phyloP scores from a whole-genome alignment of 2,329 filamentous ascomycete genomes.

The Cercospora sp. region DNA sequence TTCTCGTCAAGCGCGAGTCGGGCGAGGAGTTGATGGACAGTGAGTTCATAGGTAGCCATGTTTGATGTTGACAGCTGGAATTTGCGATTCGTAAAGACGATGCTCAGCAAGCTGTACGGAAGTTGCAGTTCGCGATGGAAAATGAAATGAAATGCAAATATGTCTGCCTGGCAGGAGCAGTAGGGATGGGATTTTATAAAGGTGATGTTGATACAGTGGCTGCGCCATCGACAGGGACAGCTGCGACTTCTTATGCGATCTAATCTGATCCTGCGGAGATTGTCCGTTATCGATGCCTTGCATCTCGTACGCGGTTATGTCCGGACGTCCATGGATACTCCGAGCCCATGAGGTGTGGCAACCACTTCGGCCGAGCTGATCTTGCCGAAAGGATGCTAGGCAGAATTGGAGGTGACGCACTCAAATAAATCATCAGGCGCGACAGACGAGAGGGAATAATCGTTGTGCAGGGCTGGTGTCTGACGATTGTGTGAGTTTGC shows the following conservation, averaged over 20 bases:
- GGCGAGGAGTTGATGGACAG: constrained; percentile 26
- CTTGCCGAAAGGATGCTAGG: not conserved
- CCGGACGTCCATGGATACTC: constrained; percentile 10
- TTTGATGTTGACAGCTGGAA: not conserved
- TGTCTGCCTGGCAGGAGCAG: not conserved
- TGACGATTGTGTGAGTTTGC: not conserved
- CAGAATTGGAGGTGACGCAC: not conserved
- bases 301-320: constrained; percentile 6
- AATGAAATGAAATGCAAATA: not conserved
- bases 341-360: not conserved
- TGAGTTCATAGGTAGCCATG: constrained; percentile 30
- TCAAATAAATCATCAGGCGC: not conserved
- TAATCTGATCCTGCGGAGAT: constrained; percentile 21
- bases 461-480: not conserved
- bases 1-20: constrained; percentile 24
- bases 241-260: constrained; percentile 22
- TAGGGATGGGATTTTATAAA: not conserved
- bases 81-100: not conserved
- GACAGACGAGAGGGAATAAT: not conserved
- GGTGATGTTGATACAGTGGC: constrained; percentile 12
- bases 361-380: not conserved
- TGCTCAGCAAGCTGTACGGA: not conserved
- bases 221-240: constrained; percentile 11
- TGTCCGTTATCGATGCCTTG: not conserved
- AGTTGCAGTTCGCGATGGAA: not conserved